These are phyloP conservation scores for Hypoxylon fuscum DNA, from an alignment of 495 filamentous ascomycete genomes.

Conservation along the genomic window DNA sequence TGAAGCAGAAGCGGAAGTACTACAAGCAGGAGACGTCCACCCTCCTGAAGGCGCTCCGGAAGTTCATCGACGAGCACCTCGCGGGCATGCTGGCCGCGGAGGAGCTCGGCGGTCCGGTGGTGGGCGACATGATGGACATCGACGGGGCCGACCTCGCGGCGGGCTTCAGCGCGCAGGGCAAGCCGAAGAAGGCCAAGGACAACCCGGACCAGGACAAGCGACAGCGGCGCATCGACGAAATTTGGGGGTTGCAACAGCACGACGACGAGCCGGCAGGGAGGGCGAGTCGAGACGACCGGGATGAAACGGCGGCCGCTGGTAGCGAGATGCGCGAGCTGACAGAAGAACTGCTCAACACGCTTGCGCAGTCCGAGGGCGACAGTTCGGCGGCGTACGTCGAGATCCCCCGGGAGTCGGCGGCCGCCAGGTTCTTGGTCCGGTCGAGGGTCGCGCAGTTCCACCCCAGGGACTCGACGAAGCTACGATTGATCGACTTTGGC, in stretches of 20 bases:
- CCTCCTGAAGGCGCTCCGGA: constrained; percentile 69
- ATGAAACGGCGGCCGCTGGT: constrained; percentile 72
- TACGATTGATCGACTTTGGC: constrained; percentile 87
- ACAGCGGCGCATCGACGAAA: constrained; percentile 78
- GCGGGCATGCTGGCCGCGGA: constrained; percentile 86
- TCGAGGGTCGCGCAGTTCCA: constrained; percentile 88
- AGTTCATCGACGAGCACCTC: constrained; percentile 77
- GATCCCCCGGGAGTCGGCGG: constrained; percentile 78
- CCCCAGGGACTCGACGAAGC: constrained; percentile 77
- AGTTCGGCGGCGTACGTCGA: constrained; percentile 70
- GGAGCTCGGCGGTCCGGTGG: constrained; percentile 84
- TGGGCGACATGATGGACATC: constrained; percentile 75
- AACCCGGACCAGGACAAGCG: constrained; percentile 56
- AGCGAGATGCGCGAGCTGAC: constrained; percentile 73
- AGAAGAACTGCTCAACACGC: constrained; percentile 65
- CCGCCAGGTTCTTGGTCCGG: constrained; percentile 81
- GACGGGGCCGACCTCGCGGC: constrained; percentile 65
- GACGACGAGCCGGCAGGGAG: constrained; percentile 44
- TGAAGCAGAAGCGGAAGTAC: constrained; percentile 64
- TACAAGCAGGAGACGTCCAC: constrained; percentile 65
- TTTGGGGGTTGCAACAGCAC: constrained; percentile 61
- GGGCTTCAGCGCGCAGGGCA: constrained; percentile 77
- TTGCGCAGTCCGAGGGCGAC: constrained; percentile 67
- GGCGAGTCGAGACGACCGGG: constrained; percentile 42
- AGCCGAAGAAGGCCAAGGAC: constrained; percentile 68